Percentiles rank a stretch among this genome's conserved stretches.
Evolutionary conservation across 805 yeast species (phyloP).

Genomic region (Kuraishia cidri): DNA sequence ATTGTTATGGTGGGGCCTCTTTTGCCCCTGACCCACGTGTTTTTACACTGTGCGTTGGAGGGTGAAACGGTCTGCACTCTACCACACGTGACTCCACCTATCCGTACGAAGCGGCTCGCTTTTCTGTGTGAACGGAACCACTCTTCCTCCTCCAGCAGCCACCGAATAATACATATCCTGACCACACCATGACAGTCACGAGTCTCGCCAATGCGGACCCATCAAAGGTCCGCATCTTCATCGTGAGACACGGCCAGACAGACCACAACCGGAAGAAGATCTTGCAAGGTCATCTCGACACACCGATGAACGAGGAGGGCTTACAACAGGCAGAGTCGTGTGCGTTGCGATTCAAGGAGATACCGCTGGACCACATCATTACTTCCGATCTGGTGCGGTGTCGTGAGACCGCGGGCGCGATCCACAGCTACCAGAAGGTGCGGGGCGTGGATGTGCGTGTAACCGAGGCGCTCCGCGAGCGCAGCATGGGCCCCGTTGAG

Average conservation of each 20-base stretch:
- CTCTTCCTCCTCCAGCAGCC: no score
- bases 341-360: slow-evolving; percentile 32
- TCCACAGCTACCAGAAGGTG: slow-evolving; percentile 16
- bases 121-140: no score
- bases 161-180: no score
- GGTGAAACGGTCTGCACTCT: no score
- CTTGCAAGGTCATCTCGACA: slow-evolving; percentile 73
- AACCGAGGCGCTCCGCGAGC: slow-evolving; percentile 51
- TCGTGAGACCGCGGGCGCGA: slow-evolving; percentile 41
- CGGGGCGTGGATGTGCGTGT: slow-evolving; percentile 16
- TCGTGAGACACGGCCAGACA: slow-evolving; percentile 83
- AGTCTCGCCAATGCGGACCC: slow-evolving; percentile 9
- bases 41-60: no score
- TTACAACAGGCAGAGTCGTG: slow-evolving; percentile 45
- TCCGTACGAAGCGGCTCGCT: no score
- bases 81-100: no score
- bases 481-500: slow-evolving; percentile 72
- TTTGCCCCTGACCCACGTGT: no score
- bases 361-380: slow-evolving; percentile 34
- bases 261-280: slow-evolving; percentile 60
- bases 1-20: no score
- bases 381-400: slow-evolving; percentile 54
- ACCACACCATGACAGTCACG: slow-evolving; percentile 1
- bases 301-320: slow-evolving; percentile 56
- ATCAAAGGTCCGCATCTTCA: slow-evolving; percentile 27